Evolutionary conservation across 371 early-diverging fungal genomes (phyloP), one percentile per base, ranked within the genome.

Genomic region (Apophysomyces ossiformis): DNA sequence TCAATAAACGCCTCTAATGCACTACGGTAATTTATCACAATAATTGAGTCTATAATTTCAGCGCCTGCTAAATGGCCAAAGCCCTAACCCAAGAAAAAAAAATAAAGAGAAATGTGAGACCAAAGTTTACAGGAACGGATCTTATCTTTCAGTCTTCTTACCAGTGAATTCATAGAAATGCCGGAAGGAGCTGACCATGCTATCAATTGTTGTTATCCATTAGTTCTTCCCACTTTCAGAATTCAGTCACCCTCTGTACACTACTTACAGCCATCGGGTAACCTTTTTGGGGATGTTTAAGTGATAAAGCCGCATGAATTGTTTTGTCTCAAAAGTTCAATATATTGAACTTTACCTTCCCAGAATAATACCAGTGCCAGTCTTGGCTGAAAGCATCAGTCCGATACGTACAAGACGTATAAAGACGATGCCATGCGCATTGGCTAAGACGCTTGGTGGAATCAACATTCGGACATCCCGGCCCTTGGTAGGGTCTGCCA

Each of bases 101-200:
- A 15, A 13, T 16, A 11, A 44, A 35, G 57, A 57, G 18, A 56
- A 37, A 61, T 37, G 60, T 1, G 21, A 36, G 38, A 60, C 21
- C 54, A 6, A 13, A 12, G 15, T 9, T 1, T 43, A 15, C 18
- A n/a, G 18, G 6, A 9, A 35, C 4, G 47, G 7, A 47, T n/a
- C 43, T 43, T 47, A 7, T 9, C 3, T 47, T 47, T 45, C 15
- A 16, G 8, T 58, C 7, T 11, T 4, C 69, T 69, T 76, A 79
- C 80, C 5, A 80, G 6, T 15, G 77, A 71, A 4, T 67, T 69
- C 68, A 77, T 72, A 43, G 74, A 69, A n/a, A 80, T 67, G 36
- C 77, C 81, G 41, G 81, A 80, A 44, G 81, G 81, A 0, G 81
- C 81, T 11, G 77, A 77, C 81, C 81, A 80, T 61, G 66, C 79